Conservation (phyloP, 345 rosid species). For the Erysimum cheiranthoides region DNA sequence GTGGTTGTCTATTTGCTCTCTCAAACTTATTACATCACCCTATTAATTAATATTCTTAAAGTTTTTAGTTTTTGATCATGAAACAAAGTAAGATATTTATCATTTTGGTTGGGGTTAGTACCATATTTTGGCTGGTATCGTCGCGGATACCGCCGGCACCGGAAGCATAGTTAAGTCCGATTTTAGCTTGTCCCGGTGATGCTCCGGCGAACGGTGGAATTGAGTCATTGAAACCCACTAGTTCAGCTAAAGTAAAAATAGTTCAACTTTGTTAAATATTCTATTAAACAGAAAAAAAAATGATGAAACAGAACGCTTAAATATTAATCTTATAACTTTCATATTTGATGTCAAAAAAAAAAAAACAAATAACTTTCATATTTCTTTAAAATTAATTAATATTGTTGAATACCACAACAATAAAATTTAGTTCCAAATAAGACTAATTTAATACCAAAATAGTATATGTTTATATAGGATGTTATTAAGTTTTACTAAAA, state of each 20-base stretch:
- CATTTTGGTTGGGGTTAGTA: slow-evolving; percentile 15
- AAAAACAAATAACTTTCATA: not conserved
- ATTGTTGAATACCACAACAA: not conserved
- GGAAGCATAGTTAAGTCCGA: slow-evolving; percentile 75
- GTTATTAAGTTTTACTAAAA: not conserved
- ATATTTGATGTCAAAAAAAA: not conserved
- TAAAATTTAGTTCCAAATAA: not conserved
- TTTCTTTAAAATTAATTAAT: not conserved
- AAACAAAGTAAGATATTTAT: not conserved
- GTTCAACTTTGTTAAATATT: not conserved
- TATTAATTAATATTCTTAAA: slow-evolving; percentile 10
- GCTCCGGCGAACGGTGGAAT: slow-evolving; percentile 53
- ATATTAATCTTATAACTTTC: not conserved
- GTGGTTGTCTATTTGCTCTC: slow-evolving; percentile 55
- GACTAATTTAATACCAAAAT: not conserved
- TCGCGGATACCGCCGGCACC: slow-evolving; percentile 65
- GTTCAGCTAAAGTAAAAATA: slow-evolving; percentile 45
- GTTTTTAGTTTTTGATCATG: not conserved
- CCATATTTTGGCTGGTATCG: slow-evolving; percentile 57
- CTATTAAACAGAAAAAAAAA: not conserved
- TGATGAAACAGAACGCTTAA: not conserved
- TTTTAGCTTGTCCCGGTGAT: slow-evolving; percentile 35
- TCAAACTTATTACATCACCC: slow-evolving; percentile 55
- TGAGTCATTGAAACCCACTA: slow-evolving; percentile 47
- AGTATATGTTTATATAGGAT: not conserved